Evolutionary conservation across 2,329 filamentous ascomycete genomes (phyloP).

Genomic region (Lizonia empirigonia): DNA sequence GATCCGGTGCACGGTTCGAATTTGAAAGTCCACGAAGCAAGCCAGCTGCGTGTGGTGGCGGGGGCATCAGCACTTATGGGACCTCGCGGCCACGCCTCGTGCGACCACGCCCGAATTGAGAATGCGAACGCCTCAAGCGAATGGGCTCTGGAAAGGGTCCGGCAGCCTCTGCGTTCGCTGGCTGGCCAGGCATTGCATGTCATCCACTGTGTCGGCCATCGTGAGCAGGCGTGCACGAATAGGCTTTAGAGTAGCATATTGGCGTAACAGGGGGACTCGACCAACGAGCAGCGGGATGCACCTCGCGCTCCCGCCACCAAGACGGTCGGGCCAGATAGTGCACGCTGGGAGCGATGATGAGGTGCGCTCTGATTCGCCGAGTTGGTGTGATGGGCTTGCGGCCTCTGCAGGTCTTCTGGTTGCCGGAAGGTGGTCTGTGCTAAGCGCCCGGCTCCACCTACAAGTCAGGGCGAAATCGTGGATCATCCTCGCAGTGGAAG

Average conservation of each 20-base stretch:
- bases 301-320: conserved; percentile 25
- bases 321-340: conserved; percentile 30
- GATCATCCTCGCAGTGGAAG: conserved; percentile 15
- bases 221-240: conserved; percentile 35
- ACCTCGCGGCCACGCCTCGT: conserved; percentile 25
- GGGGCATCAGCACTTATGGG: conserved; percentile 38
- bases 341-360: conserved; percentile 17
- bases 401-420: conserved; percentile 20
- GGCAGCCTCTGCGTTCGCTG: conserved; percentile 22
- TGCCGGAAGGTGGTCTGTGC: conserved; percentile 27
- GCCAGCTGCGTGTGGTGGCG: conserved; percentile 35
- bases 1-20: conserved; percentile 7
- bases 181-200: conserved; percentile 38
- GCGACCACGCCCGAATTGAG: conserved; percentile 23
- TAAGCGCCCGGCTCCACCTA: conserved; percentile 40
- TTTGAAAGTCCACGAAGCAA: conserved; percentile 17
- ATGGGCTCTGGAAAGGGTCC: conserved; percentile 14
- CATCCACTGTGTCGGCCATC: conserved; percentile 28
- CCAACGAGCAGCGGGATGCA: conserved; percentile 42
- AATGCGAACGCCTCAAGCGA: conserved; percentile 20
- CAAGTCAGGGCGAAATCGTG: conserved; percentile 13
- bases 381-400: conserved; percentile 36
- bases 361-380: conserved; percentile 26
- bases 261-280: conserved; percentile 32
- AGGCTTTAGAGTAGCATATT: conserved; percentile 35